Evolutionary conservation across 2,329 filamentous ascomycete species (phyloP).

Genomic region (Botryotinia globosa): DNA sequence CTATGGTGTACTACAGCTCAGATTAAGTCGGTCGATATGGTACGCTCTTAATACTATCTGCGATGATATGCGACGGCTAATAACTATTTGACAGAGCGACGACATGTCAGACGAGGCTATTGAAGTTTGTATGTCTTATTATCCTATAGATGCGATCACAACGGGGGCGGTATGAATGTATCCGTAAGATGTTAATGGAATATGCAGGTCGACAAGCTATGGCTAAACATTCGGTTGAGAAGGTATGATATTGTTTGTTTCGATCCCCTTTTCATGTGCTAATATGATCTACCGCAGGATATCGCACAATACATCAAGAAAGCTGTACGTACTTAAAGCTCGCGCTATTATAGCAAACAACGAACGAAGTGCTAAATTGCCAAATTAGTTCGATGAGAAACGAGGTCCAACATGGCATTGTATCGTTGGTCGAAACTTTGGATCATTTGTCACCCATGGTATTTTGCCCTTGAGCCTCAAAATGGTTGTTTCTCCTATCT

Average conservation of each 20-base stretch:
- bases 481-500: neutral
- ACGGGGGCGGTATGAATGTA: neutral
- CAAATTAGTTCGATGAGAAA: slow-evolving; percentile 80
- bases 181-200: slow-evolving; percentile 8
- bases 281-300: slow-evolving; percentile 56
- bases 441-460: slow-evolving; percentile 90
- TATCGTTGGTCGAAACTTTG: slow-evolving; percentile 97
- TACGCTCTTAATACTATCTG: slow-evolving; percentile 45
- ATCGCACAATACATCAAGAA: slow-evolving; percentile 96
- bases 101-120: slow-evolving; percentile 97
- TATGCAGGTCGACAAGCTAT: slow-evolving; percentile 65
- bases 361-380: neutral
- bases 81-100: slow-evolving; percentile 65
- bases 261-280: slow-evolving; percentile 20
- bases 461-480: neutral
- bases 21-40: slow-evolving; percentile 98
- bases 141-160: slow-evolving; percentile 39
- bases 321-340: slow-evolving; percentile 56
- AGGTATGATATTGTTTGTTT: slow-evolving; percentile 46
- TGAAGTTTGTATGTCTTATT: slow-evolving; percentile 75
- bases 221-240: slow-evolving; percentile 69
- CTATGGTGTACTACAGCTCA: slow-evolving; percentile 60
- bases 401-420: slow-evolving; percentile 99
- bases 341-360: neutral
- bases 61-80: slow-evolving; percentile 18